Base-by-base conservation (phyloP, 2,329 filamentous ascomycete species). In the Chaetomium strumarium region DNA sequence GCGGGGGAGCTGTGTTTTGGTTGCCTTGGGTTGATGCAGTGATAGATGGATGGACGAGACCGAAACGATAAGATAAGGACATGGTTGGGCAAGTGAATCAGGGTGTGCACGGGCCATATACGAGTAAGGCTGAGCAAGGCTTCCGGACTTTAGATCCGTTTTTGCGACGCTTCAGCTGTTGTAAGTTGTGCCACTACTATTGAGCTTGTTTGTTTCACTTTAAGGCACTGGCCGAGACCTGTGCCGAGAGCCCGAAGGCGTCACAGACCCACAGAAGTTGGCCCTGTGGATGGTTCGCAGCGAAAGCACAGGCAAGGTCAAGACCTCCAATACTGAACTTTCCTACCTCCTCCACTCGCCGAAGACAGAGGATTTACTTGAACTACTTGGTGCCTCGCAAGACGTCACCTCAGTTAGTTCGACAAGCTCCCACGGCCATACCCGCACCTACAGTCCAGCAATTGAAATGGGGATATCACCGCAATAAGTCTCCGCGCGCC, bases 381-480 rank as follows among this genome's bases (percentile, higher is more conserved):
- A 17, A 31, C n/a, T 31, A 16, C 46, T 29, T 47, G 29, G 24
- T n/a, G n/a, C n/a, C n/a, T n/a, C n/a, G n/a, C n/a, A n/a, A n/a
- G n/a, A n/a, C n/a, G n/a, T n/a, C n/a, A n/a, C n/a, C n/a, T n/a
- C n/a, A n/a, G n/a, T n/a, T n/a, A 49, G 45, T 37, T 29, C 16
- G 12, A 19, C 20, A 53, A 51, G 42, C 29, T 19, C n/a, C 44
- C 39, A 30, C 52, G 41, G 43, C 51, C 37, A 48, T 47, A 34
- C 36, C 43, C 42, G 37, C 47, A 43, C 43, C n/a, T 40, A 34
- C n/a, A 47, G 38, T 44, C 46, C 52, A 31, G 49, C 49, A 49
- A 48, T 11, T 45, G 31, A 55, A 51, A 37, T n/a, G n/a, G 31
- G 2, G 20, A 46, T n/a, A 37, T 16, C n/a, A 17, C 46, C 31